Conservation (phyloP, 2,329 filamentous ascomycete genomes). For the Paracamarosporium sp. region DNA sequence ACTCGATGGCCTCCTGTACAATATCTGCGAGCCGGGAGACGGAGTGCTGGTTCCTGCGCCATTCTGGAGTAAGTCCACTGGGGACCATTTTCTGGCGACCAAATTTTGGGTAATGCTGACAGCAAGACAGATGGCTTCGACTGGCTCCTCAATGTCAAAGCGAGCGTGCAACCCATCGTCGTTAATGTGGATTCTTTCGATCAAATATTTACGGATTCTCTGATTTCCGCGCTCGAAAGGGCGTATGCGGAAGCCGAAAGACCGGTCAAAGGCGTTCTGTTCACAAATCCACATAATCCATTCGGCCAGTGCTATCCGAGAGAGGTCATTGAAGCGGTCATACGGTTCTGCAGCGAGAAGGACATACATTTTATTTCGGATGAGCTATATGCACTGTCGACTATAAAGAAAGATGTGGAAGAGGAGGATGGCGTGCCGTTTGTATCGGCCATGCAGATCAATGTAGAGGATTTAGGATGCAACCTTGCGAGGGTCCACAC, state of each 20-base stretch:
- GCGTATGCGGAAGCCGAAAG: conserved; percentile 16
- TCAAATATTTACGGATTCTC: background rate
- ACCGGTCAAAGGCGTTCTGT: conserved; percentile 44
- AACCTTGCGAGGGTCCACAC: conserved; percentile 33
- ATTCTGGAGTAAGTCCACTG: conserved; percentile 38
- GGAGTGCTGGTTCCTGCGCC: conserved; percentile 38
- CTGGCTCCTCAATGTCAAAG: background rate
- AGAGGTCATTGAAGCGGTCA: conserved; percentile 23
- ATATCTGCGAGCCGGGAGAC: conserved; percentile 44
- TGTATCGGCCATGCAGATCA: too few relatives aligned
- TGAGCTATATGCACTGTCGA: conserved; percentile 48
- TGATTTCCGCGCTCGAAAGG: conserved; percentile 18
- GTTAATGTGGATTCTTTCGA: background rate
- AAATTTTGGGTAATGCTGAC: too few relatives aligned
- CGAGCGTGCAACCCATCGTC: background rate
- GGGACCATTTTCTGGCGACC: too few relatives aligned
- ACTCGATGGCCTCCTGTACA: conserved; percentile 38
- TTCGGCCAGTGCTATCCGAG: conserved; percentile 38
- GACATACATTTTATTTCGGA: conserved; percentile 43
- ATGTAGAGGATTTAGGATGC: too few relatives aligned
- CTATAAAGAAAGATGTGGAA: too few relatives aligned
- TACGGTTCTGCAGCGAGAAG: conserved; percentile 37
- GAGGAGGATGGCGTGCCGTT: too few relatives aligned
- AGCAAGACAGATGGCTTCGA: conserved; percentile 17
- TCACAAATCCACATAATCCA: conserved; percentile 56